Evolutionary conservation across 495 filamentous ascomycete genomes (phyloP), one percentile per base, ranked within the genome.

Genomic region (Xylaria venustula): DNA sequence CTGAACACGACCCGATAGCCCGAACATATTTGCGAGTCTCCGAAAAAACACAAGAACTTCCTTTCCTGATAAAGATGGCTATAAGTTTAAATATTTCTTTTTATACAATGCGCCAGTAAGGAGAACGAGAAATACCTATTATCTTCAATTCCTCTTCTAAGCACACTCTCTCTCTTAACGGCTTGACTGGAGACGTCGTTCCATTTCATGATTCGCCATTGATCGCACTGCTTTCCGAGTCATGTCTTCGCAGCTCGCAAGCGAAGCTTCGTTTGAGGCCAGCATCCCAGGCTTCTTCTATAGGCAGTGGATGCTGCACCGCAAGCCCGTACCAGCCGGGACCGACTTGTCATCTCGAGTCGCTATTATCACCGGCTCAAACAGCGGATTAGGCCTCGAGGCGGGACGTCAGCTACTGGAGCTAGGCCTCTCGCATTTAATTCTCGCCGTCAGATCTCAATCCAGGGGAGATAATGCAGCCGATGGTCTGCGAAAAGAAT

Each of bases 361-460:
- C 0, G 73, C 79, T 17, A 78, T 86, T 42, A 66, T 87, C 23
- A 85, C 81, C 3, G 84, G 84, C 7, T 63, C 76, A 48, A 86
- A 85, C 67, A 72, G 73, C n/a, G 84, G 84, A 5, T 73, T 87
- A 1, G 84, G 84, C 7, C 67, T 79, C 7, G 81, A 83, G 65
- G 73, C 79, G 17, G 73, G 79, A 5, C 71, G 73, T 6, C 79
- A 83, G 51, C 67, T 85, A 25, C 71, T 82, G 2, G 65, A 71
- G 22, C 73, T 81, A 11, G 72, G 73, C 1, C 77, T 83, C 12
- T 57, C 71, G 0, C 70, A 71, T 45, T 73, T 86, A 11, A 82
- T 87, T 59, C 66, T 87, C 3, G 84, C 70, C 14, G 82, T 85
- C 0, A 80, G 85, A 4, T 80, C 78, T 26, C 62, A 75, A 3